Percentiles rank a stretch among this genome's conserved stretches.
These are phyloP conservation scores for Cerrena zonata DNA, from an alignment of 1,284 basidiomycete species.

Conservation along the genomic window DNA sequence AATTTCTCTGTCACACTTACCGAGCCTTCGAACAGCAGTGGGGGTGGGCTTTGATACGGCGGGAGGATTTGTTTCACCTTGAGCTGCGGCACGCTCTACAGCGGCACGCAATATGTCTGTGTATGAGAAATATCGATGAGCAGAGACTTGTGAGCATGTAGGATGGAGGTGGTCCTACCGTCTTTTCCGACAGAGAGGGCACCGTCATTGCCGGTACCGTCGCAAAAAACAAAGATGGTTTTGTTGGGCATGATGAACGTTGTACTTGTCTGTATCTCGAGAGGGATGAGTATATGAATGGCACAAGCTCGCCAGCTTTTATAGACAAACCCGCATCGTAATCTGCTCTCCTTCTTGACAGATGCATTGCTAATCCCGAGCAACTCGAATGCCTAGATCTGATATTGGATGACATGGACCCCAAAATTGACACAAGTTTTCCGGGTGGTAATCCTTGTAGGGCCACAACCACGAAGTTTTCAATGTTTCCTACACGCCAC, in stretches of 20 bases:
- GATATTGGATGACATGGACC: too few relatives aligned
- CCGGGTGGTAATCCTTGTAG: too few relatives aligned
- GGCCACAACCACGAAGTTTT: too few relatives aligned
- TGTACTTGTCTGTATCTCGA: not conserved
- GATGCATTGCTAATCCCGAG: too few relatives aligned
- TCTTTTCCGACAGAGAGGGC: not conserved
- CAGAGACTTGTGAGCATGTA: not conserved
- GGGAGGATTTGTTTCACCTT: not conserved
- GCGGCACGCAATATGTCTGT: not conserved
- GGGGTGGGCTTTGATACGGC: too few relatives aligned
- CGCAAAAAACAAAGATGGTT: slow-evolving; percentile 6
- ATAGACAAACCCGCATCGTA: not conserved
- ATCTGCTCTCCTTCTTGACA: too few relatives aligned
- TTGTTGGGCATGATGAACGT: not conserved
- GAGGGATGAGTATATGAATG: not conserved
- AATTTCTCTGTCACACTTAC: not conserved
- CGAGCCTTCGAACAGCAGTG: not conserved
- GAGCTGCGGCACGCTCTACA: not conserved
- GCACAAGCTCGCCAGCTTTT: not conserved
- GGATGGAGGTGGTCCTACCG: not conserved
- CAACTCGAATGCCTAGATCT: too few relatives aligned
- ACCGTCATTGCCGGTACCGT: slow-evolving; percentile 7
- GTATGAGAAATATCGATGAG: not conserved
- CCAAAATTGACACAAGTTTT: too few relatives aligned
- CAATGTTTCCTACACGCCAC: too few relatives aligned